Evolutionary conservation across 164 flowering plant genomes (phyloP), one percentile per base, ranked within the genome.

Genomic region (Stephania japonica): DNA sequence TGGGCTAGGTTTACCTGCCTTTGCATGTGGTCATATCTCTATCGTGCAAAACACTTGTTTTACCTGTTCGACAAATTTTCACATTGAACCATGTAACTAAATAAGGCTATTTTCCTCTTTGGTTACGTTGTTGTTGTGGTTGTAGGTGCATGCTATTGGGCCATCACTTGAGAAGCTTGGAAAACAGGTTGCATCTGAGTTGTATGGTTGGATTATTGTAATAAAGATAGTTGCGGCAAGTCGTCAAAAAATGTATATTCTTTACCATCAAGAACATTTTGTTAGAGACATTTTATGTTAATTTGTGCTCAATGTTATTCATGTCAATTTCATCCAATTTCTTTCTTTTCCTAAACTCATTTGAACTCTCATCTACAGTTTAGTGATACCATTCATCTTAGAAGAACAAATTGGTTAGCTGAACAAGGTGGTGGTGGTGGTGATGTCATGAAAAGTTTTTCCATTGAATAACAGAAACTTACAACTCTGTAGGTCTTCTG

Each of bases 91-190:
- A 61, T 7, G 25, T 61, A 42, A 12, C 42, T 74, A 67, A 68
- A 27, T 23, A 62, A 63, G 64, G 56, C 18, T 76, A 19, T 32
- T 32, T 24, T 25, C 26, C 6, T 78, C 67, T 77, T 32, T 83
- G 61, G 24, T n/a, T n/a, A n/a, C n/a, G n/a, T n/a, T n/a, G n/a
- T n/a, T n/a, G n/a, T n/a, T n/a, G n/a, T n/a, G n/a, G n/a, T 81
- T 10, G 71, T 86, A 91, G 96, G 98, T 91, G 97, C 81, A 93
- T 91, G 98, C 74, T 93, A 74, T 78, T 93, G 82, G 98, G 98
- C 63, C 98, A 93, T 82, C 98, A 93, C 75, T 82, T 93, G 62
- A 80, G 94, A 85, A 89, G 98, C 38, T 87, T 93, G 88, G 97
- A 93, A 82, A 87, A 90, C 83, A 85, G 97, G 81, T 80, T 93